These are phyloP conservation scores for Colletotrichum siamense DNA, from an alignment of 2,329 filamentous ascomycete species.

Conservation along the genomic window DNA sequence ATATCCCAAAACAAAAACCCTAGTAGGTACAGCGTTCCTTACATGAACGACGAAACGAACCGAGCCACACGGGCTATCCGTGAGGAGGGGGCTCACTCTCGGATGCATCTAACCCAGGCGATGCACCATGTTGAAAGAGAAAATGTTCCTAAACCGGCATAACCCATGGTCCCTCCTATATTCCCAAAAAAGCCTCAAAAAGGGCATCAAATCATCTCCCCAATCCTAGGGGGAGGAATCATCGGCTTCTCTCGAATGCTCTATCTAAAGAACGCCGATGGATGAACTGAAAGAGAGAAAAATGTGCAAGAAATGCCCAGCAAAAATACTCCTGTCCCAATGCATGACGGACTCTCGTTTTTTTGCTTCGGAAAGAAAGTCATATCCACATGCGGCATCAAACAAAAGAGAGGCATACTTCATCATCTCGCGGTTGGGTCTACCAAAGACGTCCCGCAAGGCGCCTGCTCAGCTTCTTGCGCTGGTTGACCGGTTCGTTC, in stretches of 20 bases:
- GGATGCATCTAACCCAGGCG: not conserved
- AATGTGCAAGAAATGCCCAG: not conserved
- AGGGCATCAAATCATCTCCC: not conserved
- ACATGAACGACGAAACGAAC: not conserved
- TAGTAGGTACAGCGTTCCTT: not conserved
- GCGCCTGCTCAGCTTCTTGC: constrained; percentile 45
- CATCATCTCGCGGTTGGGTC: not conserved
- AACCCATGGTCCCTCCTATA: not conserved
- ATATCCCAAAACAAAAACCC: not conserved
- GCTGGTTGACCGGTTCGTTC: constrained; percentile 35
- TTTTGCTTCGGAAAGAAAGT: not conserved
- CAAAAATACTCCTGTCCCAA: constrained; percentile 13
- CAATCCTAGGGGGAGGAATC: not conserved
- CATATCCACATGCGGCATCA: not conserved
- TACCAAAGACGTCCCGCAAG: constrained; percentile 38
- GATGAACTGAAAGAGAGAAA: not conserved
- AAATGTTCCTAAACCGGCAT: not conserved
- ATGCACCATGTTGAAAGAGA: not conserved
- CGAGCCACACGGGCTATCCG: not conserved
- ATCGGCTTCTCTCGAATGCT: constrained; percentile 8
- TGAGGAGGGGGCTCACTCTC: not conserved
- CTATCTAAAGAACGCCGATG: constrained; percentile 14
- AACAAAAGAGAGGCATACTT: not conserved
- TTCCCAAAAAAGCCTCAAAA: not conserved
- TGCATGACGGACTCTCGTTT: constrained; percentile 12